Evolutionary conservation across 2,329 filamentous ascomycete species (phyloP).

Genomic region (Rosellinia necatrix): DNA sequence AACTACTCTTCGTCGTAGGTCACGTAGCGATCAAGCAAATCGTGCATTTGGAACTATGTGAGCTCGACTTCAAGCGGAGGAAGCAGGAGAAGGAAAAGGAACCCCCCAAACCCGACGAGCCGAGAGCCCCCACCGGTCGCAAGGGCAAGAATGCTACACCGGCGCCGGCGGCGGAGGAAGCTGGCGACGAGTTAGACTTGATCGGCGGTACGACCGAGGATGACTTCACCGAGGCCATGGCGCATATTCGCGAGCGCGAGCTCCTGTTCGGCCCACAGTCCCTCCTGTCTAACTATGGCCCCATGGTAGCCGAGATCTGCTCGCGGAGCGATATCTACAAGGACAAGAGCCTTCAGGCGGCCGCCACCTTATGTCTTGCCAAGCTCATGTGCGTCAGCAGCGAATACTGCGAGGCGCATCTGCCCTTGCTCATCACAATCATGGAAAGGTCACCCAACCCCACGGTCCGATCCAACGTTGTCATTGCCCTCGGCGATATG

Average conservation of each 20-base stretch:
- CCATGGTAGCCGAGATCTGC: conserved; percentile 90
- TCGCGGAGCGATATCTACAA: conserved; percentile 91
- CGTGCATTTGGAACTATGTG: conserved; percentile 95
- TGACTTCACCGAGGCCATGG: conserved; percentile 87
- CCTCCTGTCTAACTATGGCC: conserved; percentile 87
- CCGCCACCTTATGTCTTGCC: conserved; percentile 90
- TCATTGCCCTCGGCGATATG: conserved; percentile 97
- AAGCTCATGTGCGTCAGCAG: conserved; percentile 99
- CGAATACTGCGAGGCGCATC: conserved; percentile 92
- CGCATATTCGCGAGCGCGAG: conserved; percentile 82
- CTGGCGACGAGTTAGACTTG: conserved; percentile 88
- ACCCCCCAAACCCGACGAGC: conserved; percentile 47
- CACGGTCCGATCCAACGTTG: conserved; percentile 92
- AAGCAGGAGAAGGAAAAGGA: conserved; percentile 88
- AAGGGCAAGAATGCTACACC: conserved; percentile 42
- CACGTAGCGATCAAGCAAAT: conserved; percentile 99
- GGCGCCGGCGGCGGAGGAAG: conserved; percentile 62
- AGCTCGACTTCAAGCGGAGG: conserved; percentile 94
- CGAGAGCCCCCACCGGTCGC: conserved; percentile 38
- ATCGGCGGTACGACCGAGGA: conserved; percentile 97
- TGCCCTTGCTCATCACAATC: conserved; percentile 94
- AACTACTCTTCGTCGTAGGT: conserved; percentile 91
- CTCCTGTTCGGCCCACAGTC: conserved; percentile 79
- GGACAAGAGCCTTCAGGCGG: conserved; percentile 87
- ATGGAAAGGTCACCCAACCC: conserved; percentile 93